Percentiles rank a stretch among this genome's conserved stretches.
phyloP scores from a whole-genome alignment of 768 basidiomycete genomes.

The Termitomyces sp. region DNA sequence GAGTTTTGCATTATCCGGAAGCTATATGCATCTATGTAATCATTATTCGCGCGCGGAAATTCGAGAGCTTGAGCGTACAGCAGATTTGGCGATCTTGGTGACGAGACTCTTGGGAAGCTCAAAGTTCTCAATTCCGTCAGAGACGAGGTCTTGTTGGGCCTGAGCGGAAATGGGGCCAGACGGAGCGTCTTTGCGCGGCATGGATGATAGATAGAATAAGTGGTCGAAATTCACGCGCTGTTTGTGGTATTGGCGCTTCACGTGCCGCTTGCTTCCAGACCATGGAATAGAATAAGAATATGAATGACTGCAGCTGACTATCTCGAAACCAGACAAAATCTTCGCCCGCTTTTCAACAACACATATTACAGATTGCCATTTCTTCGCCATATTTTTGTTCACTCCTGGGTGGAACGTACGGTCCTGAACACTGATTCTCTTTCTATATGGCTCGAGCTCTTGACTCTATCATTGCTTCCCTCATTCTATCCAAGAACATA shows the following conservation, averaged over 20 bases:
- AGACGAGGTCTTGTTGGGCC: conserved; percentile 73
- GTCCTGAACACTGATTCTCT: too few relatives aligned
- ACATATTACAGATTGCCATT: too few relatives aligned
- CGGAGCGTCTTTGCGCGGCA: conserved; percentile 67
- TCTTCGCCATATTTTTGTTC: too few relatives aligned
- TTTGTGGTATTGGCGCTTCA: neutral
- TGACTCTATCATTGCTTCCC: too few relatives aligned
- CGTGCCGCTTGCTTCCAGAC: too few relatives aligned
- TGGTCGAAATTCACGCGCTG: neutral
- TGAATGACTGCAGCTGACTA: too few relatives aligned
- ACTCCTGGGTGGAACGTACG: too few relatives aligned
- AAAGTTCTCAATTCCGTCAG: conserved; percentile 84
- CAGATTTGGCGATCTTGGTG: conserved; percentile 79
- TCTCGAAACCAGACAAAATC: too few relatives aligned
- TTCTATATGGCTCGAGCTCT: too few relatives aligned
- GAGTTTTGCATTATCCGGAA: conserved; percentile 80
- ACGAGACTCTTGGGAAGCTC: conserved; percentile 83
- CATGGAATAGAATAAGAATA: too few relatives aligned
- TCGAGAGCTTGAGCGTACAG: conserved; percentile 32
- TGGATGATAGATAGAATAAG: conserved; percentile 15
- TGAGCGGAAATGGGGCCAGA: conserved; percentile 59
- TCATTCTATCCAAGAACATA: too few relatives aligned
- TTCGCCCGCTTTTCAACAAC: too few relatives aligned
- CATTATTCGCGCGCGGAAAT: neutral
- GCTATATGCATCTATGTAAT: conserved; percentile 31